phyloP scores from a whole-genome alignment of 2,329 filamentous ascomycete genomes.

The Pseudopyricularia javanii region DNA sequence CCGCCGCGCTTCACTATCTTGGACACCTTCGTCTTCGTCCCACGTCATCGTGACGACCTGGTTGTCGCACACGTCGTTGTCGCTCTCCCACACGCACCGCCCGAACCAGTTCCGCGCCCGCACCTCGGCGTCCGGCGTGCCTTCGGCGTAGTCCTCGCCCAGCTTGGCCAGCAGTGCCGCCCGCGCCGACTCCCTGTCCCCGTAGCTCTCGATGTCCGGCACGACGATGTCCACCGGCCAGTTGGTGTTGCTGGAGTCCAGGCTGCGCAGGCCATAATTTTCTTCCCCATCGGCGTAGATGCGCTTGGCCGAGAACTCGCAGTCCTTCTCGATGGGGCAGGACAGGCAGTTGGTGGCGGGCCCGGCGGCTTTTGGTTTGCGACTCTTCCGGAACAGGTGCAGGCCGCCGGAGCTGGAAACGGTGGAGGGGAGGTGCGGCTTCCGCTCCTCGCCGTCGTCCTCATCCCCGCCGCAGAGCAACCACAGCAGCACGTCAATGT shows the following conservation, averaged over 20 bases:
- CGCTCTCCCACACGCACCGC: constrained; percentile 85
- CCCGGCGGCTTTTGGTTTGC: constrained; percentile 67
- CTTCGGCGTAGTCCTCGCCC: constrained; percentile 38
- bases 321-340: constrained; percentile 62
- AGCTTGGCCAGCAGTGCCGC: constrained; percentile 22
- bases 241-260: constrained; percentile 52
- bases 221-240: constrained; percentile 90
- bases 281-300: constrained; percentile 54
- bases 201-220: constrained; percentile 76
- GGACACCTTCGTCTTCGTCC: constrained; percentile 55
- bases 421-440: constrained; percentile 60
- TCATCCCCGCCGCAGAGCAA: constrained; percentile 52
- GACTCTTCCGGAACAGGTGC: constrained; percentile 62
- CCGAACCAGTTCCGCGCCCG: constrained; percentile 65
- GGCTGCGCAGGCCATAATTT: constrained; percentile 31
- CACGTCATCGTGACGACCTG: constrained; percentile 81
- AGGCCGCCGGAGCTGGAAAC: constrained; percentile 68
- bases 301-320: constrained; percentile 74
- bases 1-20: too few relatives aligned
- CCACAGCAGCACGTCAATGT: constrained; percentile 90
- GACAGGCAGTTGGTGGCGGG: constrained; percentile 75
- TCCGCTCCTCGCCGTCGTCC: constrained; percentile 18
- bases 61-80: constrained; percentile 91
- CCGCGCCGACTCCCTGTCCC: constrained; percentile 34
- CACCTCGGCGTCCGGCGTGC: constrained; percentile 32